Evolutionary conservation across 768 basidiomycete genomes (phyloP), one percentile per base, ranked within the genome.

Genomic region (Termitomyces sp.): DNA sequence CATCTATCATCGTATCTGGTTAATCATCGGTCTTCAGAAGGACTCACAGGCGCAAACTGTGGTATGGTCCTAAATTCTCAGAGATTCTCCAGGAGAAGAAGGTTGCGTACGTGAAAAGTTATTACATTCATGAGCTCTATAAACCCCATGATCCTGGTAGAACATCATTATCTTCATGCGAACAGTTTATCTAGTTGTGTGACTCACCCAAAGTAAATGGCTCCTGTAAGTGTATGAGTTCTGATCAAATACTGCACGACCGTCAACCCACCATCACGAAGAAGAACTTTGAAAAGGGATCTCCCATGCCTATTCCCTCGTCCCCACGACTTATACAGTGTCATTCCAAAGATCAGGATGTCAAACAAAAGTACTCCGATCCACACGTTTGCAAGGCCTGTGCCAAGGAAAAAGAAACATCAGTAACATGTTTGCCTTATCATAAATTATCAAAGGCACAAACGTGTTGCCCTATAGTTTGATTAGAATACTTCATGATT

Each of bases 331-430:
- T 74, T 74, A 52, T 66, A 69, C 4, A 75, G 33, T 0, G 76
- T 77, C 62, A 79, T 65, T 25, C 50, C 33, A 54, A 77, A 76
- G 7, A 41, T 41, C 29, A 29, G 29, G 29, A 29, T 29, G 29
- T 29, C 29, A 9, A 29, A 29, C 29, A 29, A 29, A 29, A 29
- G 29, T 9, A 29, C 29, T 29, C 29, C 29, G 6, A 64, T 64
- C 76, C 75, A 78, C 6, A 71, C 70, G 2, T 58, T 60, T 6
- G 69, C 74, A 15, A 73, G 58, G n/a, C 65, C 71, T 76, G 39
- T 29, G 9, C 11, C 42, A 43, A 5, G 16, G n/a, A n/a, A 40
- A n/a, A 40, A 40, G 39, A 40, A 40, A 7, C 3, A n/a, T 40
- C 39, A 40, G 7, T 22, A 29, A 29, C 29, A 29, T 3, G 9